A percentile compares a stretch with the other conserved stretches of the same genome.
These are phyloP conservation scores for Durotheca rogersii DNA, from an alignment of 495 filamentous ascomycete species.

Conservation along the genomic window DNA sequence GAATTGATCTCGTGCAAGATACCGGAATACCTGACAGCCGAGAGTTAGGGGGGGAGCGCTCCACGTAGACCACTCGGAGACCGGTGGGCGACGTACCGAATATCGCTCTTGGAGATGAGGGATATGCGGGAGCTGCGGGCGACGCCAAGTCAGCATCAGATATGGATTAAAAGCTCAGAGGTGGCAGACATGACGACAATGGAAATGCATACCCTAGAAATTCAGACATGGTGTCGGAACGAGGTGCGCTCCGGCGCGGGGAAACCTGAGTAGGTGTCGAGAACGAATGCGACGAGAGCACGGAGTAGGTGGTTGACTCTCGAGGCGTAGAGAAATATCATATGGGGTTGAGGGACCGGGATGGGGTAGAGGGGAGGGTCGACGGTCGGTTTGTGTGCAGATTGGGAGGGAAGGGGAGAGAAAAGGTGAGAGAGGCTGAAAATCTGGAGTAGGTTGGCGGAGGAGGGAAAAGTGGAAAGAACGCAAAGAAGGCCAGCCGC, in stretches of 20 bases:
- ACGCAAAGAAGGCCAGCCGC: constrained; percentile 1
- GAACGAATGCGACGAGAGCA: constrained; percentile 9
- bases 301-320: too few relatives aligned
- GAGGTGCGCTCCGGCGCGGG: constrained; percentile 30
- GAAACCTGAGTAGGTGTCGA: constrained; percentile 13
- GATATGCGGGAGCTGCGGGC: constrained; percentile 68
- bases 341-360: too few relatives aligned
- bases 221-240: constrained; percentile 47
- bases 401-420: constrained; percentile 2
- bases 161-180: not conserved
- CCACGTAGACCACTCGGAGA: too few relatives aligned
- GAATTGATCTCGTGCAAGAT: constrained; percentile 97
- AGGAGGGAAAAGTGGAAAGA: constrained; percentile 20
- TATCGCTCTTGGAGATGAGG: constrained; percentile 95
- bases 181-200: constrained; percentile 9
- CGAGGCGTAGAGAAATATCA: too few relatives aligned
- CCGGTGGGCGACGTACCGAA: constrained; percentile 63
- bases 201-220: constrained; percentile 49
- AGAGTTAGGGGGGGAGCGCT: too few relatives aligned
- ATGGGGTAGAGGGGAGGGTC: not conserved
- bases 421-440: constrained; percentile 18
- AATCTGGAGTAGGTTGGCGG: constrained; percentile 7
- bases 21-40: constrained; percentile 85
- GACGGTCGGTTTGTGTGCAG: too few relatives aligned
- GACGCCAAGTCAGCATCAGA: constrained; percentile 28